phyloP scores from a whole-genome alignment of 352 stramenopile genomes.

The Phytophthora idaei region DNA sequence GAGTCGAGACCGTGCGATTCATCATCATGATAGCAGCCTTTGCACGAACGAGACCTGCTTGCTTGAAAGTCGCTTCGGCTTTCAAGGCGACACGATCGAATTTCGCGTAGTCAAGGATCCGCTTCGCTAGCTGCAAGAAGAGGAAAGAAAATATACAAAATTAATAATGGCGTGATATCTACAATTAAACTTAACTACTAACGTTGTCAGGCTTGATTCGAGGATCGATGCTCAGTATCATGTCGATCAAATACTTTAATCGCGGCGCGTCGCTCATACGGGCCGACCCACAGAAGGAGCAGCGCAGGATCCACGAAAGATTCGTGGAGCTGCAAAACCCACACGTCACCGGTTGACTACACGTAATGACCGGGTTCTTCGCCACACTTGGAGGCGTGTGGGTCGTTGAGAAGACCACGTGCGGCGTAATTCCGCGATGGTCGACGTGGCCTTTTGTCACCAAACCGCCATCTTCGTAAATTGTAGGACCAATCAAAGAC shows the following conservation, averaged over 20 bases:
- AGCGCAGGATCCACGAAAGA: slow-evolving; percentile 66
- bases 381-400: slow-evolving; percentile 59
- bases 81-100: slow-evolving; percentile 81
- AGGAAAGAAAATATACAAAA: neutral
- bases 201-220: slow-evolving; percentile 62
- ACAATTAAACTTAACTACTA: neutral
- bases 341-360: slow-evolving; percentile 44
- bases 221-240: slow-evolving; percentile 76
- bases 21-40: slow-evolving; percentile 87
- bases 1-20: slow-evolving; percentile 59
- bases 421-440: slow-evolving; percentile 63
- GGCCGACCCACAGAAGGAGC: slow-evolving; percentile 71
- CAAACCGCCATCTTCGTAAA: slow-evolving; percentile 55
- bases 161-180: neutral
- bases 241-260: slow-evolving; percentile 81
- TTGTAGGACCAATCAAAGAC: slow-evolving; percentile 26
- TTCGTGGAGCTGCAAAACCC: slow-evolving; percentile 81
- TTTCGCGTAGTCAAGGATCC: slow-evolving; percentile 78
- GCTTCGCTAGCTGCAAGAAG: slow-evolving; percentile 56
- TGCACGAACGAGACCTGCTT: slow-evolving; percentile 75
- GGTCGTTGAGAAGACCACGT: slow-evolving; percentile 62
- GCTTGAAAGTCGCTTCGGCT: slow-evolving; percentile 76
- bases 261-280: slow-evolving; percentile 76
- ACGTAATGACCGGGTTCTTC: slow-evolving; percentile 46
- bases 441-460: slow-evolving; percentile 55